Evolutionary conservation across 2,329 filamentous ascomycete species (phyloP).

Genomic region (Lasiodiplodia hormozganensis): DNA sequence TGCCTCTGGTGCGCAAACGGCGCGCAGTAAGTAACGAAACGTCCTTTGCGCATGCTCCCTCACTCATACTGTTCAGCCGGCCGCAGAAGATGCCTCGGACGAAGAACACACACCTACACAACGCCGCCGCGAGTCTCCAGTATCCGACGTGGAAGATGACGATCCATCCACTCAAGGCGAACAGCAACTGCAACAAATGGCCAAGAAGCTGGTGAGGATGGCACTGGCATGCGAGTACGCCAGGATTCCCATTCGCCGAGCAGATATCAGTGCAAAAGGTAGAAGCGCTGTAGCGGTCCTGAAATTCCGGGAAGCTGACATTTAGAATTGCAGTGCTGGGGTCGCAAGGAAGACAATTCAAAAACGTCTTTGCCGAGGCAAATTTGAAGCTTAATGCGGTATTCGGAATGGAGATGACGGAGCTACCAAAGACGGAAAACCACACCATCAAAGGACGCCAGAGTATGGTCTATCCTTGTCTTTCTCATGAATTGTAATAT

Average conservation of each 20-base stretch:
- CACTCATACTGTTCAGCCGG: conserved; percentile 4
- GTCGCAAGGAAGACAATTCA: conserved; percentile 73
- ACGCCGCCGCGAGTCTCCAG: conserved; percentile 25
- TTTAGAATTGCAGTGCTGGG: conserved; percentile 66
- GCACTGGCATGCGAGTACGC: conserved; percentile 68
- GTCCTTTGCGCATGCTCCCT: not conserved
- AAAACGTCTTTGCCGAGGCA: conserved; percentile 75
- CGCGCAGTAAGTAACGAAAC: conserved; percentile 26
- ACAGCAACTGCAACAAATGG: conserved; percentile 48
- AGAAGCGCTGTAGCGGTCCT: not conserved
- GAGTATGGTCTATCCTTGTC: conserved; percentile 56
- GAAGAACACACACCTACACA: conserved; percentile 15
- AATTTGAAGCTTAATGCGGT: conserved; percentile 72
- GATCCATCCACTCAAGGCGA: conserved; percentile 1
- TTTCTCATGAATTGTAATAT: not conserved
- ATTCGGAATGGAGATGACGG: conserved; percentile 93
- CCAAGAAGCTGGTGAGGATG: conserved; percentile 68
- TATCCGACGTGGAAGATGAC: conserved; percentile 20
- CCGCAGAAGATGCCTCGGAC: conserved; percentile 14
- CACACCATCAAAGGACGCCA: conserved; percentile 80
- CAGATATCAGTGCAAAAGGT: conserved; percentile 63
- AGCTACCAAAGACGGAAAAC: conserved; percentile 82
- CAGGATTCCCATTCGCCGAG: conserved; percentile 62
- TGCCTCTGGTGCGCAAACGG: conserved; percentile 31
- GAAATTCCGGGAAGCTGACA: conserved; percentile 1